Base-by-base conservation (phyloP, 345 rosid genomes). In the Citrus cavaleriei region DNA sequence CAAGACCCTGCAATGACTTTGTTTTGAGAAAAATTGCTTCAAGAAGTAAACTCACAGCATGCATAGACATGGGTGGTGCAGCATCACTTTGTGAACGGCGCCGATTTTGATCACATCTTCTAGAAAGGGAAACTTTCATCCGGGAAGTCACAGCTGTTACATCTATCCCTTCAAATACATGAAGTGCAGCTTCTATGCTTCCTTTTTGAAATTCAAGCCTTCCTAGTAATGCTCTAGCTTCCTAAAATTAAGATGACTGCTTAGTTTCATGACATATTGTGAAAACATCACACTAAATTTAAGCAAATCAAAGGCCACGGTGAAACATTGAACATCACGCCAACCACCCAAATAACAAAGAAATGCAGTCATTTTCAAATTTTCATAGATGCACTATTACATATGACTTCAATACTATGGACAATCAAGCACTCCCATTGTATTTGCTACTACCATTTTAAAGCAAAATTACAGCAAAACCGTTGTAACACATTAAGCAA, bases 191-290 rank as follows among this genome's bases (percentile, higher is more conserved):
- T 78, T 89, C 94, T 70, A 86, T 61, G 70, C 89, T 86, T 71
- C 97, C 97, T 77, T 89, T 90, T 55, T 90, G 97, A 82, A 87
- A 89, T 79, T 92, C 94, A 28, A 89, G 89, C 83, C 92, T 89
- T 78, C 93, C 94, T 64, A 92, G 80, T 79, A 92, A 83, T 73
- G 94, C 97, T 77, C 93, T 90, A 67, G 94, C 97, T 89, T 92
- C 97, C 97, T 92, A 72, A 83, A 77, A 60, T 57, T 61, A 65
- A 72, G 73, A 62, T 19, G 70, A 42, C 16, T 18, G 7, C 66
- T 79, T 40, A 75, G 73, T 73, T 22, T 49, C 74, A 66, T 38
- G 46, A 80, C 61, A 65, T 63, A 21, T 59, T 70, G n/a, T 22
- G 74, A 82, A 54, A 32, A 49, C 28, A 42, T 35, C 46, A 19